phyloP scores from a whole-genome alignment of 2,329 filamentous ascomycete genomes.

The Colletotrichum lentis region DNA sequence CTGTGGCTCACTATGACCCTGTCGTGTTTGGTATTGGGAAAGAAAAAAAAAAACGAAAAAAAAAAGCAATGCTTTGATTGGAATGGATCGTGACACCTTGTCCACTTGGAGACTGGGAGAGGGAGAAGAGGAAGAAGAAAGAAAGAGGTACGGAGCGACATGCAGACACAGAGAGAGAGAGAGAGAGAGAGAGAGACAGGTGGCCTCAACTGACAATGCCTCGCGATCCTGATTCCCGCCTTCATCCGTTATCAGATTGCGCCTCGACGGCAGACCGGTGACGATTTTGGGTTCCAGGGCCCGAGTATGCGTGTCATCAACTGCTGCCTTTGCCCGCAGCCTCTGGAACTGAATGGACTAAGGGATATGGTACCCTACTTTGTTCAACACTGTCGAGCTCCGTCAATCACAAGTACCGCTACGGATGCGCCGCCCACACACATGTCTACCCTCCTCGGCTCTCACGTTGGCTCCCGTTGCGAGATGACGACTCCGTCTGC shows the following conservation, averaged over 20 bases:
- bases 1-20: constrained; percentile 33
- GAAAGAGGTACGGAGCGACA: background rate
- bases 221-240: constrained; percentile 6
- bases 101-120: background rate
- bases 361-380: background rate
- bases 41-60: constrained; percentile 29
- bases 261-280: constrained; percentile 17
- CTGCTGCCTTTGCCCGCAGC: background rate
- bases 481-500: constrained; percentile 33
- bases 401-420: background rate
- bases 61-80: constrained; percentile 11
- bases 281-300: constrained; percentile 3
- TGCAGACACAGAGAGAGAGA: too few species aligned
- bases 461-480: background rate
- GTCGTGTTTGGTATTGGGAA: constrained; percentile 13
- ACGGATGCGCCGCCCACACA: background rate
- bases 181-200: background rate
- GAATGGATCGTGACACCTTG: constrained; percentile 30
- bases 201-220: constrained; percentile 6
- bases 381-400: background rate
- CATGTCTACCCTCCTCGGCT: background rate
- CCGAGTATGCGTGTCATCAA: constrained; percentile 16
- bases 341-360: background rate
- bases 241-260: constrained; percentile 8
- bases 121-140: background rate